Evolutionary conservation across 495 filamentous ascomycete species (phyloP), one percentile per base, ranked within the genome.

Genomic region (Bacidia rubella): DNA sequence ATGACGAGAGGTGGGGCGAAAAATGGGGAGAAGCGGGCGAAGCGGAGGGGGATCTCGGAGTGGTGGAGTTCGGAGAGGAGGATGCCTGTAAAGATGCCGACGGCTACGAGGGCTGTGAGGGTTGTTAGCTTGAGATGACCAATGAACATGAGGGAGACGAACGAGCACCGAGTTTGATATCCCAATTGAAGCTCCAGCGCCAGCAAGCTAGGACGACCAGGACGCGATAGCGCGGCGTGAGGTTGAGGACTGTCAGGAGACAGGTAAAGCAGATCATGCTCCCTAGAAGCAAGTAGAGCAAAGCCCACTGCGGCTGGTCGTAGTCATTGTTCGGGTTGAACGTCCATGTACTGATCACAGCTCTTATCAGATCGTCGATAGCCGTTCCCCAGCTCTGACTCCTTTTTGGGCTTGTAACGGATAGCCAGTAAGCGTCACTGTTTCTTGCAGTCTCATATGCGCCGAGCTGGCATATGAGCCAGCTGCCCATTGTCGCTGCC

Each of bases 1-100:
- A 68, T 48, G 19, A 72, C 52, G 53, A 80, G 66, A 23, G 72
- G 49, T 11, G 63, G 58, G 15, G 73, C 60, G 38, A 82, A 61
- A 27, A 75, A 42, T 26, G 66, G 67, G 10, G 72, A 69, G 3
- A 69, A 54, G 65, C 68, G 73, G 48, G 68, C 68, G 32, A 74
- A 72, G 17, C 62, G 63, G 49, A 68, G 57, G 46, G 78, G 60
- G 53, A 74, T 78, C 21, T 74, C 66, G 70, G 69, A 62, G 44
- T 59, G 49, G 25, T 59, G 47, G 39, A 78, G 58, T 48, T 80
- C 76, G 47, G 68, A 69, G 21, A 80, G 62, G 57, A 80, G 69
- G 42, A 73, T 70, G 20, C 75, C 76, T 52, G 65, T 73, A 62
- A 74, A 75, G 53, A 76, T 71, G 58, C 75, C 73, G 65, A 73